Evolutionary conservation across 2,329 filamentous ascomycete species (phyloP).

Genomic region (Cordyceps sp.): DNA sequence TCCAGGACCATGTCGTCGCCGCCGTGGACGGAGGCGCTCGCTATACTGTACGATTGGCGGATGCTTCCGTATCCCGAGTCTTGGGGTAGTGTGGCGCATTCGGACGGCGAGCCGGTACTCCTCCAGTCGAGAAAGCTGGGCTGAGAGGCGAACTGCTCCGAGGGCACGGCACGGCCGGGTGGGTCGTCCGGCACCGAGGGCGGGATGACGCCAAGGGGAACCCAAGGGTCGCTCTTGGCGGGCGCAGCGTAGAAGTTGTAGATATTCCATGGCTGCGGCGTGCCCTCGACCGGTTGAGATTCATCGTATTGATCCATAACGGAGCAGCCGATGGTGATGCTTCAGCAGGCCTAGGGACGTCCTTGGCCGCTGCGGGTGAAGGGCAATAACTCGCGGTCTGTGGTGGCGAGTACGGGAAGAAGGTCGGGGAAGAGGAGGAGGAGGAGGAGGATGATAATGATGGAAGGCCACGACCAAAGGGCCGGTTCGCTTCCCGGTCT

Average conservation of each 20-base stretch:
- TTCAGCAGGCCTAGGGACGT: neutral
- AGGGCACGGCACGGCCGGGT: conserved; percentile 8
- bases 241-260: conserved; percentile 19
- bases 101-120: conserved; percentile 16
- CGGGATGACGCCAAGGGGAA: conserved; percentile 14
- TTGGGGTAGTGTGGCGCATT: conserved; percentile 19
- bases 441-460: too few relatives aligned
- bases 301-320: neutral
- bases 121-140: conserved; percentile 9
- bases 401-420: too few relatives aligned
- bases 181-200: conserved; percentile 9
- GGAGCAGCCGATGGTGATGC: neutral
- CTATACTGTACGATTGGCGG: conserved; percentile 21
- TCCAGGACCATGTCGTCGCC: conserved; percentile 14
- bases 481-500: too few relatives aligned
- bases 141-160: neutral
- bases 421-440: too few relatives aligned
- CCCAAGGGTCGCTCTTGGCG: conserved; percentile 23
- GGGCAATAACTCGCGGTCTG: too few relatives aligned
- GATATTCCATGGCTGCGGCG: conserved; percentile 7
- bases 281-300: neutral
- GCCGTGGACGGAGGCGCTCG: conserved; percentile 24
- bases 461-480: too few relatives aligned
- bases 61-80: conserved; percentile 32
- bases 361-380: too few relatives aligned